These are phyloP conservation scores for Phytophthora tubulina DNA, from an alignment of 352 stramenopile species.

Conservation along the genomic window DNA sequence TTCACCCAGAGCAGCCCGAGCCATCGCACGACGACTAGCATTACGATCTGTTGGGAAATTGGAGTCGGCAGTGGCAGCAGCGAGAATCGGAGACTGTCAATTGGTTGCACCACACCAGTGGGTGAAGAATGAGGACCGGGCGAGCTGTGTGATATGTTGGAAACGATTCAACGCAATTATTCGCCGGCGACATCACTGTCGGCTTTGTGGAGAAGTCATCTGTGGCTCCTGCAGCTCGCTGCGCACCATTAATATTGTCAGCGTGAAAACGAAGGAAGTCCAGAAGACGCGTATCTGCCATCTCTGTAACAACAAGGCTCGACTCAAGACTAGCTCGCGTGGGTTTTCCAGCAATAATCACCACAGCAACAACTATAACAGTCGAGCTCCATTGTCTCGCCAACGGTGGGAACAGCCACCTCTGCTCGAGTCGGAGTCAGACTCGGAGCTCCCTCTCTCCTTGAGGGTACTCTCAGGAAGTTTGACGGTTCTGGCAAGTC, in stretches of 20 bases:
- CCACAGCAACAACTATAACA: slow-evolving; percentile 11
- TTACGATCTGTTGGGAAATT: slow-evolving; percentile 57
- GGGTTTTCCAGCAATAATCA: slow-evolving; percentile 38
- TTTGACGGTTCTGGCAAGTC: slow-evolving; percentile 26
- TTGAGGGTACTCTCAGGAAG: slow-evolving; percentile 20
- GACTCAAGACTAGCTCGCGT: slow-evolving; percentile 45
- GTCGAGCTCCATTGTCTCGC: slow-evolving; percentile 28
- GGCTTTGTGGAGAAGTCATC: slow-evolving; percentile 72
- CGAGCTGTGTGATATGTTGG: slow-evolving; percentile 69
- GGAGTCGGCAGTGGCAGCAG: slow-evolving; percentile 56
- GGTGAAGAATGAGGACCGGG: slow-evolving; percentile 71
- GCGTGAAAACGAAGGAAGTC: slow-evolving; percentile 43
- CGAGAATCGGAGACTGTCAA: slow-evolving; percentile 55
- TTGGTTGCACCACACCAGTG: slow-evolving; percentile 62
- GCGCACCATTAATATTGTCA: slow-evolving; percentile 49
- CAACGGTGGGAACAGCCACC: slow-evolving; percentile 35
- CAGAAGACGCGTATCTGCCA: slow-evolving; percentile 77
- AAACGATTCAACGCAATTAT: slow-evolving; percentile 71
- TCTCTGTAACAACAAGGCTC: slow-evolving; percentile 65
- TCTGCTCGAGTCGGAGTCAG: slow-evolving; percentile 20
- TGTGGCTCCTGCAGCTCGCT: slow-evolving; percentile 64
- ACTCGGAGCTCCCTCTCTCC: slow-evolving; percentile 22
- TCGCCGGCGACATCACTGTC: slow-evolving; percentile 70
- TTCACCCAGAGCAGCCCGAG: slow-evolving; percentile 42
- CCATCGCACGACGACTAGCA: slow-evolving; percentile 59